phyloP scores from a whole-genome alignment of 768 basidiomycete genomes.

The Dioszegia hungarica region DNA sequence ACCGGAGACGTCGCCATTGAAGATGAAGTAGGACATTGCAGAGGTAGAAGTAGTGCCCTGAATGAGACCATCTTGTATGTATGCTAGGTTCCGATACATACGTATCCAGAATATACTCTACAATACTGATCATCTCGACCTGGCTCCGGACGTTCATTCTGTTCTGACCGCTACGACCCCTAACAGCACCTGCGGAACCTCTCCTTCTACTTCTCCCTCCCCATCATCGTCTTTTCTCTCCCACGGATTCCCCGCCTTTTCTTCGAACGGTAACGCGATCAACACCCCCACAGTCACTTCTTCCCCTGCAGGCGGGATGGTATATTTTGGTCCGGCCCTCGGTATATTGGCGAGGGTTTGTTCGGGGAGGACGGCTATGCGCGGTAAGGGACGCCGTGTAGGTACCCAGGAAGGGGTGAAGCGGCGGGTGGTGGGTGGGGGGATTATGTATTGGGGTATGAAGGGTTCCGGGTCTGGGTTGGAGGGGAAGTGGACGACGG shows the following conservation, averaged over 20 bases:
- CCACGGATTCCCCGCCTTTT: conserved; percentile 14
- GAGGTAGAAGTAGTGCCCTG: no score
- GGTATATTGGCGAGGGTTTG: background rate
- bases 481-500: conserved; percentile 16
- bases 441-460: background rate
- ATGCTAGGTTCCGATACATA: no score
- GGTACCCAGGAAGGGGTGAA: conserved; percentile 8
- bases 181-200: conserved; percentile 31
- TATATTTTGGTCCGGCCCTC: background rate
- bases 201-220: conserved; percentile 13
- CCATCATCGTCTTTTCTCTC: background rate
- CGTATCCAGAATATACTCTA: no score
- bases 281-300: conserved; percentile 34
- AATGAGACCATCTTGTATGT: no score
- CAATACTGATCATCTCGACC: no score
- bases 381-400: conserved; percentile 1
- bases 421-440: conserved; percentile 7
- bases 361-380: background rate
- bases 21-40: conserved; percentile 4
- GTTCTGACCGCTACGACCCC: conserved; percentile 19
- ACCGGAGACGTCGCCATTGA: conserved; percentile 34
- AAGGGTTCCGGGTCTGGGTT: background rate
- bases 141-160: no score
- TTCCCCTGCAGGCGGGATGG: conserved; percentile 10
- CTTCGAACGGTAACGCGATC: conserved; percentile 32